Evolutionary conservation across 306 rosid genomes (phyloP), one percentile per base, ranked within the genome.

Genomic region (Medicago lupulina): DNA sequence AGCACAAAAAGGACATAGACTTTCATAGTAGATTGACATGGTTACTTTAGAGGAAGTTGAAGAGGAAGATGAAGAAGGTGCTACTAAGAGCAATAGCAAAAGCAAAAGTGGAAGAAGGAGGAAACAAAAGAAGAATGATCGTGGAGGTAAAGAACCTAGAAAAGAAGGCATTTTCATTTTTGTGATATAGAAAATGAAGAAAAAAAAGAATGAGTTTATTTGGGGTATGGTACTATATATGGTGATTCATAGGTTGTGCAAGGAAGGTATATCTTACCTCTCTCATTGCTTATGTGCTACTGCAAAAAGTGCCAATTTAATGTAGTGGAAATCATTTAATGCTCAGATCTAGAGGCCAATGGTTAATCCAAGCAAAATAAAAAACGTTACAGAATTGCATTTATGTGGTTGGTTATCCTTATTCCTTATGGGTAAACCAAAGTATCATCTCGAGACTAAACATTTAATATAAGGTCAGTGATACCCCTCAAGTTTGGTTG

Each of bases 1-100:
- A 2, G 90, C 97, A 80, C 98, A 94, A 47, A 53, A 94, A 0
- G 98, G 98, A 57, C 98, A 94, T 0, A 94, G 75, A 41, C 88
- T 72, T 76, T 94, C 98, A 4, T 91, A 94, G 87, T 94, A 94
- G 5, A 94, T 67, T 53, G 93, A 85, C 58, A 94, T 67, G 0
- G 85, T 78, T 6, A 94, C 98, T 15, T 85, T 21, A 13, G 28
- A 49, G 3, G n/a, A n/a, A n/a, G n/a, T n/a, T n/a, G 36, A 44
- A 8, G 63, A 18, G 2, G 18, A 25, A 34, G 11, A 12, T 14
- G 76, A 65, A 78, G 81, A 78, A 9, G 36, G 57, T 4, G 53
- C 16, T 39, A 81, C 79, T 47, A 85, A 38, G 17, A 85, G 76
- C 60, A 81, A 13, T 6, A 84, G 58, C 25, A 84, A 59, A 7